Base-by-base conservation (phyloP, 345 rosid genomes). In the Barbarea vulgaris region DNA sequence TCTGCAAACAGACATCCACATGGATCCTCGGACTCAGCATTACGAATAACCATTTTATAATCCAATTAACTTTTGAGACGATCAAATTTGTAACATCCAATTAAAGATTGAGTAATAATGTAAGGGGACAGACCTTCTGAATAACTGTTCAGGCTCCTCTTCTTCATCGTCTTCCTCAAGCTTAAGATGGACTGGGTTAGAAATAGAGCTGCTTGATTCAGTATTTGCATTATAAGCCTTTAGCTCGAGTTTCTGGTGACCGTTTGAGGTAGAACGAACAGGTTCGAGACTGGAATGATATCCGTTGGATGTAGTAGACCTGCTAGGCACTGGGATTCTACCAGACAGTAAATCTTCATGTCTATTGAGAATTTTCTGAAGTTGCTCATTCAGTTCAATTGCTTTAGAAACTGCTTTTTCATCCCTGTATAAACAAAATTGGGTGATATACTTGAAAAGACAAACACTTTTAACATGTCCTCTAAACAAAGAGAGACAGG, bases 361-460 rank as follows among this genome's bases (percentile, higher is more conserved):
- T 79, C 92, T 87, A 37, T 72, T 74, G 64, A 95, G 92, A 81
- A 89, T 84, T 58, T 77, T 95, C 85, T 95, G 97, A 69, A 90
- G 96, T 76, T 87, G 87, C 59, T 95, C 99, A 71, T 95, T 95
- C 83, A 92, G 81, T 47, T 87, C 97, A 68, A 92, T 95, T 79
- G 97, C 99, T 79, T 56, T 85, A 76, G 99, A 95, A 75, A 95
- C 89, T 70, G 89, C 77, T 75, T 77, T 89, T 79, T 95, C 97
- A 78, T 95, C 88, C 81, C 97, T 92, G 87, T 61, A 78, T 67
- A 75, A 59, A 64, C 42, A 31, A 73, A 67, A 37, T 25, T 34
- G 62, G 57, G 17, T 47, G 17, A 33, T 24, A 37, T 50, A 52
- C 52, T 67, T 78, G 53, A 60, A 61, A 55, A 62, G 59, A 53